Base-by-base conservation (phyloP, 495 filamentous ascomycete genomes). In the Talaromyces ruber region DNA sequence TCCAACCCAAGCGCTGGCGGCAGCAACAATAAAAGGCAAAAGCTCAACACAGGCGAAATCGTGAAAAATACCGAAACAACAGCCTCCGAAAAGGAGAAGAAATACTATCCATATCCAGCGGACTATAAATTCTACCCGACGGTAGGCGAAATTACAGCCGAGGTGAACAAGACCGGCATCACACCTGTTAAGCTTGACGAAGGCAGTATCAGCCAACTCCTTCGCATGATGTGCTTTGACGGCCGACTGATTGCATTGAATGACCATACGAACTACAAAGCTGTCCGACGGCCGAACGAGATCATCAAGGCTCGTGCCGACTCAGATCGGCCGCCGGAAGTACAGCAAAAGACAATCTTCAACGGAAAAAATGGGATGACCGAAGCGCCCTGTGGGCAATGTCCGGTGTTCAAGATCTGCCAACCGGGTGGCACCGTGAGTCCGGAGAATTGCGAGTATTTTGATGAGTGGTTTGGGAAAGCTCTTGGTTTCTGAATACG, bases 331-430 rank as follows among this genome's bases (percentile, higher is more conserved):
- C 60, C 69, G 63, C 72, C 71, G 9, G 70, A 66, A 14, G 58
- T 61, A n/a, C 69, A 71, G n/a, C 67, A 62, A 53, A 65, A 69
- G 21, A 62, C 65, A 68, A 18, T 22, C 43, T 39, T 63, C 11
- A 61, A 74, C 8, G 74, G 73, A 24, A 81, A 76, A 61, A 87
- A 88, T 66, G 91, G 89, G 24, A 84, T 95, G 68, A 94, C 88
- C 1, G 91, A 97, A 66, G 86, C 86, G 3, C 94, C 94, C 7
- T 98, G 94, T 77, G 93, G 92, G 16, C 79, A 84, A 63, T 98
- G 94, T 71, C 94, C 95, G 0, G 94, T 97, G n/a, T 95, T 97
- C 74, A 84, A 88, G 43, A 78, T 97, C 21, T 98, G 94, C 72
- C 88, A 88, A 54, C 90, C 94, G 59, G 92, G 88, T 6, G 92